Base-by-base conservation (phyloP, 495 filamentous ascomycete species). In the Penicillium silybi region DNA sequence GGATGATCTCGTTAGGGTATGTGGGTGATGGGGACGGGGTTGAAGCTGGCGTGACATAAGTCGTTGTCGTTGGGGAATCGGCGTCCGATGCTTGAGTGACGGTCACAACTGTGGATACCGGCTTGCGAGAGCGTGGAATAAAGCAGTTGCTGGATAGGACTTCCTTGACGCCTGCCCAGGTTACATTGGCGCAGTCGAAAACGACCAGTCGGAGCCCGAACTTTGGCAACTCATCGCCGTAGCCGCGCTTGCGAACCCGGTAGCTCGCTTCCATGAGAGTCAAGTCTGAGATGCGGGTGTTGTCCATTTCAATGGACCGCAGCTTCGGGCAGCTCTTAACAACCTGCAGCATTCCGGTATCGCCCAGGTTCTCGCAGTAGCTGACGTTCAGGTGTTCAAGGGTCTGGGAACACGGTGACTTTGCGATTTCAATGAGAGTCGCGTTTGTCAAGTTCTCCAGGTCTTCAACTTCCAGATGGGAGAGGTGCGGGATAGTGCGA, bases 381-480 rank as follows among this genome's bases (percentile, higher is more conserved):
- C 88, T 90, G 69, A 97, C 80, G 47, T 87, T 88, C 32, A 98
- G 81, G 62, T 96, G 90, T 57, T 86, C 80, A 1, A 98, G 76
- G 18, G 60, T 66, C 5, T 77, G 66, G 2, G 85, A 82, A 62
- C 89, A 95, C 2, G 90, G 85, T 0, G 88, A 77, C 53, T 79
- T 83, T 25, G 92, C 84, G 5, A 98, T 72, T 52, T 85, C 80
- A 9, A 84, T 77, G 15, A 97, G 73, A 0, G 87, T 70, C 6
- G 71, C 65, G 55, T 97, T 93, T 7, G 89, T 90, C 19, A 97
- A 68, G 39, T 84, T 75, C 0, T 83, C 75, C 18, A 97, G 74
- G 56, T 96, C 92, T 67, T 98, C 93, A 0, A 97, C 66, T 51
- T 98, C 93, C 41, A 98, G 73, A 61, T 95, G 92, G 0, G 89